These are phyloP conservation scores for Dryadomyces quercivorus DNA, from an alignment of 2,329 filamentous ascomycete species.

Conservation along the genomic window DNA sequence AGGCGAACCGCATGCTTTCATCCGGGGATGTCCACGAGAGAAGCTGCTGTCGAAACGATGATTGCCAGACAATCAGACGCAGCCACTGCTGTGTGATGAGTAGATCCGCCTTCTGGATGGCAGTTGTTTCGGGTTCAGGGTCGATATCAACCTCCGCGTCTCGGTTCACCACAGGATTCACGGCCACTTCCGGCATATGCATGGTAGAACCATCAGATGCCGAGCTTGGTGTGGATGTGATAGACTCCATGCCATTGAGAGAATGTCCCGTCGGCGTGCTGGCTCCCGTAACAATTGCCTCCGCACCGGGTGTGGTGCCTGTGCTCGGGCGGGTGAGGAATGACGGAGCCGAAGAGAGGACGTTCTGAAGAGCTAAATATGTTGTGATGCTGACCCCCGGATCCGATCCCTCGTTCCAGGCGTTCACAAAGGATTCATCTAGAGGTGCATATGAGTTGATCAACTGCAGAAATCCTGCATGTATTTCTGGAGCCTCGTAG, in stretches of 20 bases:
- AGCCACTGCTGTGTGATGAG: slow-evolving; percentile 61
- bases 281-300: slow-evolving; percentile 1
- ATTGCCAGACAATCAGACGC: slow-evolving; percentile 59
- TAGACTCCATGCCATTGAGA: not conserved
- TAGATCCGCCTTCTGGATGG: slow-evolving; percentile 57
- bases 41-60: slow-evolving; percentile 53
- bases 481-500: slow-evolving; percentile 38
- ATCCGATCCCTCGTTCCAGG: slow-evolving; percentile 48
- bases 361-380: slow-evolving; percentile 22
- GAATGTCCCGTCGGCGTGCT: slow-evolving; percentile 17
- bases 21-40: slow-evolving; percentile 47
- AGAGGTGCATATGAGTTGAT: slow-evolving; percentile 50
- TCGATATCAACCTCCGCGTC: slow-evolving; percentile 1
- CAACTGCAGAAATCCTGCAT: slow-evolving; percentile 46
- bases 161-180: not conserved
- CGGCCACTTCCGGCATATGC: not conserved
- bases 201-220: not conserved
- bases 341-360: slow-evolving; percentile 20
- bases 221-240: not conserved
- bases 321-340: slow-evolving; percentile 13
- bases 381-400: slow-evolving; percentile 21
- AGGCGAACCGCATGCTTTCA: slow-evolving; percentile 48
- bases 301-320: not conserved
- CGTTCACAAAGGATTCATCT: slow-evolving; percentile 48
- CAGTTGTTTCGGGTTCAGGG: slow-evolving; percentile 33